Conservation (phyloP, 2,329 filamentous ascomycete species). For the Chrysoporthe puriensis region DNA sequence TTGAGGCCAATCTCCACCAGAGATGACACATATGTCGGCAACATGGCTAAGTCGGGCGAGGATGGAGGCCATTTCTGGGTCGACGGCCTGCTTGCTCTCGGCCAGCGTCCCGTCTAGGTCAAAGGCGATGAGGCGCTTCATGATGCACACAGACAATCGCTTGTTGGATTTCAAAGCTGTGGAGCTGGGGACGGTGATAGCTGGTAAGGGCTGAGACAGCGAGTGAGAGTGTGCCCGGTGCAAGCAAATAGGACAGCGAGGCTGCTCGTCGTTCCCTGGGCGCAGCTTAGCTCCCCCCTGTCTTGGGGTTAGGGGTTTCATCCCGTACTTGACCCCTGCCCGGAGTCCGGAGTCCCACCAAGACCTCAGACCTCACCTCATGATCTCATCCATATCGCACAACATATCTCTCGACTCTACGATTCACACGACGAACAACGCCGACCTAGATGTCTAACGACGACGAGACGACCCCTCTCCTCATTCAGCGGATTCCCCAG, state of each 20-base stretch:
- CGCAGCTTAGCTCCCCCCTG: neutral
- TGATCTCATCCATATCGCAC: neutral
- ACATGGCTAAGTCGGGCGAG: conserved; percentile 38
- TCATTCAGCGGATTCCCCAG: neutral
- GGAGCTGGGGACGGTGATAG: neutral
- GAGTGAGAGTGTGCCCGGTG: neutral
- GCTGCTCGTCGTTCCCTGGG: neutral
- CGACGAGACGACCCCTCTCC: conserved; percentile 16
- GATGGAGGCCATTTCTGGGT: conserved; percentile 26
- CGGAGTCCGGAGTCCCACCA: neutral
- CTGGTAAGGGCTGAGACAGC: neutral
- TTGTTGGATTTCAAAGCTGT: neutral
- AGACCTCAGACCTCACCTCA: neutral
- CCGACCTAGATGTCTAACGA: neutral
- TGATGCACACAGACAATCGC: neutral
- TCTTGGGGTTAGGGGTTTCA: neutral
- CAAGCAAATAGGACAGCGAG: neutral
- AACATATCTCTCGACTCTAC: neutral
- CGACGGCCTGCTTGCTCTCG: conserved; percentile 29
- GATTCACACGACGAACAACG: neutral
- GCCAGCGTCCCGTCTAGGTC: conserved; percentile 29
- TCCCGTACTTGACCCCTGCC: neutral
- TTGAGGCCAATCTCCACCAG: conserved; percentile 46
- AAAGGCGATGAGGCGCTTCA: conserved; percentile 29
- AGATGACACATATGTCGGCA: conserved; percentile 45